phyloP scores from a whole-genome alignment of 345 rosid species.

The Syzygium aqueum region DNA sequence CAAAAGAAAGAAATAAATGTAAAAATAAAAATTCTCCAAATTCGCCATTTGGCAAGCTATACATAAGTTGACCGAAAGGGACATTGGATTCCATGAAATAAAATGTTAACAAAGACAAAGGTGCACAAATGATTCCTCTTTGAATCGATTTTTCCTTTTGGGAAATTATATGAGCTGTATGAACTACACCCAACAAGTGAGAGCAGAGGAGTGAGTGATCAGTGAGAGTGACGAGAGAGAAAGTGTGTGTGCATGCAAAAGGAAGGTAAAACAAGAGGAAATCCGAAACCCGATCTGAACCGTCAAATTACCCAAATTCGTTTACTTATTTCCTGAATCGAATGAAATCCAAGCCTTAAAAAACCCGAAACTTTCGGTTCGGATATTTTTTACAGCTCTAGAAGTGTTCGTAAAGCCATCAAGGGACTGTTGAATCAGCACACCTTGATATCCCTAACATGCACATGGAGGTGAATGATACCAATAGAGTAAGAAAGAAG shows the following conservation, averaged over 20 bases:
- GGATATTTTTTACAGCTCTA: neutral
- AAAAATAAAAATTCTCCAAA: neutral
- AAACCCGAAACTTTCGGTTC: no score
- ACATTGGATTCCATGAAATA: neutral
- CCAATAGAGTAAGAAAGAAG: neutral
- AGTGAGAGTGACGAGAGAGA: no score
- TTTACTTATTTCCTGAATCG: no score
- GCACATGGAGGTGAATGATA: neutral
- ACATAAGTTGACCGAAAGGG: neutral
- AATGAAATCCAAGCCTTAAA: no score
- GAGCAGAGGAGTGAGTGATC: no score
- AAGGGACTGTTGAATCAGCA: neutral
- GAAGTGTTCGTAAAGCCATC: neutral
- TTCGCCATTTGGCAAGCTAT: neutral
- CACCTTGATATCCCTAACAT: neutral
- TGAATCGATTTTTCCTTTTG: neutral
- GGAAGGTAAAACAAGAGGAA: no score
- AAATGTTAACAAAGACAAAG: neutral
- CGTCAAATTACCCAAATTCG: no score
- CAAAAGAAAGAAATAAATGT: neutral
- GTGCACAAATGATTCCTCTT: neutral
- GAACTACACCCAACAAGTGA: no score
- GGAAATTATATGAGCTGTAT: neutral
- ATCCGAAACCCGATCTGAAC: no score
- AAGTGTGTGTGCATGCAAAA: no score